A percentile compares a stretch with the other conserved stretches of the same genome.
Evolutionary conservation across 495 filamentous ascomycete species (phyloP).

Genomic region (Aspergillus campestris): DNA sequence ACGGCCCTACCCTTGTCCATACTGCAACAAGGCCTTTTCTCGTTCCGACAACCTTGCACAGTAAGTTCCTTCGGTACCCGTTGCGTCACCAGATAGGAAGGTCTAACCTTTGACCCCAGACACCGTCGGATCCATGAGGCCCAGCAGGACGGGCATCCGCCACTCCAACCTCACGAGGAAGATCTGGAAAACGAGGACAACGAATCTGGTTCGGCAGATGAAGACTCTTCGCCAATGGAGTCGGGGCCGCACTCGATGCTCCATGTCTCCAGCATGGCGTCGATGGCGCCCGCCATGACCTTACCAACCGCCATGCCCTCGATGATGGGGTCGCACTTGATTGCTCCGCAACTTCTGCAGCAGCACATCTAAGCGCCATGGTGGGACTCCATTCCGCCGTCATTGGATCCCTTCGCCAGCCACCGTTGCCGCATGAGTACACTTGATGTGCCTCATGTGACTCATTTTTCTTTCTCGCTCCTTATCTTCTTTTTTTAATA

Average conservation of each 20-base stretch:
- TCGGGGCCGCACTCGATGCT: conserved; percentile 25
- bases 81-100: neutral
- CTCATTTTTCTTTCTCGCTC: no score
- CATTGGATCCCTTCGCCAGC: no score
- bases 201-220: conserved; percentile 65
- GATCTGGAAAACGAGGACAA: conserved; percentile 68
- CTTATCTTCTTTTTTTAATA: conserved; percentile 5
- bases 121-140: conserved; percentile 95
- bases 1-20: conserved; percentile 91
- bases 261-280: conserved; percentile 29
- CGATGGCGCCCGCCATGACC: conserved; percentile 32
- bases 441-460: neutral
- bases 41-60: conserved; percentile 97
- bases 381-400: no score
- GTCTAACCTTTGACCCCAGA: conserved; percentile 32
- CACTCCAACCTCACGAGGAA: conserved; percentile 55
- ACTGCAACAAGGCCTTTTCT: conserved; percentile 98
- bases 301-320: conserved; percentile 29
- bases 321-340: conserved; percentile 33
- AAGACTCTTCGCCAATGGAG: conserved; percentile 53
- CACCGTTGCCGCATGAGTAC: no score
- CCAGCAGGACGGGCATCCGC: conserved; percentile 54
- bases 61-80: conserved; percentile 45
- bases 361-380: conserved; percentile 32
- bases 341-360: conserved; percentile 38